Evolutionary conservation across 176 grass and related monocot genomes (phyloP), one percentile per base, ranked within the genome.

Genomic region (maize (Zea mays)): DNA sequence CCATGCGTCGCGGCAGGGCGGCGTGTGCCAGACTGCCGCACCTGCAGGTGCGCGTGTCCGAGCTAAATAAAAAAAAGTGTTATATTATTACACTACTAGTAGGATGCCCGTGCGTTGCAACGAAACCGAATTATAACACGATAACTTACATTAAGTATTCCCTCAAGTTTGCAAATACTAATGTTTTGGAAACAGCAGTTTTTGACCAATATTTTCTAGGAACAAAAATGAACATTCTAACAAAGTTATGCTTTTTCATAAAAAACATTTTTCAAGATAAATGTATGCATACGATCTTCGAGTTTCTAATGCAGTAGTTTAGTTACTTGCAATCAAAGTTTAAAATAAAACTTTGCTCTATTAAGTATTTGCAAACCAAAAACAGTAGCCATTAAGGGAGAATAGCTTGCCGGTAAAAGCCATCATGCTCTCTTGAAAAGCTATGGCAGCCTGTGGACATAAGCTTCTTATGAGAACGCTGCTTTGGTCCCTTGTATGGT

Each of bases 381-480:
- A 19, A 16, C n/a, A 40, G 34, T 66, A 50, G 13, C 71, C 20
- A 81, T 51, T 20, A 67, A 61, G 65, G 57, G 64, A 65, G 21
- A 21, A 40, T 87, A 99, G 92, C 89, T 86, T 74, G 71, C 76
- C 84, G 69, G 43, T 74, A 73, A 71, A 88, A 89, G 38, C 83
- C 49, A 21, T 92, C 89, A 47, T 90, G 83, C 58, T 88, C 90
- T 79, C 87, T 90, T 62, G 83, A 83, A 76, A 82, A 85, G 72
- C 80, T 92, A 59, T 93, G 79, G 73, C 75, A 87, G 16, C 85
- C 83, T 17, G 87, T 85, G 74, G 77, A 89, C 83, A 92, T 76
- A 60, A 99, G 89, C 56, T 86, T 99, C 78, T 95, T 99, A 84
- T 95, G 87, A 51, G 92, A 92, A 36, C 90, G 88, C 67, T 93